Evolutionary conservation across 352 stramenopile genomes (phyloP), one percentile per base, ranked within the genome.

Genomic region (Phytophthora ohioensis): DNA sequence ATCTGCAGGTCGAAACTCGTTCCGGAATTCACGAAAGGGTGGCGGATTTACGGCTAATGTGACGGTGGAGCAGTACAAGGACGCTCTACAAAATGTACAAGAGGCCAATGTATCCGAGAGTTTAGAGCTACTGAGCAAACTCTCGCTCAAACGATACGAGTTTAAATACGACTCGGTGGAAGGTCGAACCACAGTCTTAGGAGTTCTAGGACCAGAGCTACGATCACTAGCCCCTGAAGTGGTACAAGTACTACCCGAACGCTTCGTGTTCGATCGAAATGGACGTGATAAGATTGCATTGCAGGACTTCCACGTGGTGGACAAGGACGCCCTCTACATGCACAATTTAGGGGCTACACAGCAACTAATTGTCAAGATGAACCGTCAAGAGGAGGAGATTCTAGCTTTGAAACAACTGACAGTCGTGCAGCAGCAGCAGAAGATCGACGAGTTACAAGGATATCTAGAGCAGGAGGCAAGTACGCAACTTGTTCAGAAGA

Each of bases 311-410:
- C 85, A 93, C 34, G 81, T 92, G 2, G 82, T 98, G 6, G 92
- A 98, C 74, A 96, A 96, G 46, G 83, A 93, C 51, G 79, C 87
- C 21, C 72, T 98, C 4, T 98, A 98, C 67, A 97, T 97, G 91
- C 90, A 97, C 81, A 96, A 89, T 56, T 71, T 98, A 10, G 93
- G 79, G 2, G 94, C 93, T 15, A 95, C 90, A 0, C 91, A 98
- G 69, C 86, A 95, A 57, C 72, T 98, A 3, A 78, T 90, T 34
- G 45, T 55, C n/a, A 67, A 84, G 21, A 62, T 87, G 7, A 46
- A 60, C 5, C 57, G 56, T 21, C 64, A 79, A 13, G 60, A 78
- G 15, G 48, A 57, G 7, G 74, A 81, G 27, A 52, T 97, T n/a
- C 17, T 81, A 2, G 47, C 3, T 3, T 61, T 90, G 0, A 52